A percentile compares a stretch with the other conserved stretches of the same genome.
phyloP scores from a whole-genome alignment of 345 rosid species.

The Anastatica hierochuntica region DNA sequence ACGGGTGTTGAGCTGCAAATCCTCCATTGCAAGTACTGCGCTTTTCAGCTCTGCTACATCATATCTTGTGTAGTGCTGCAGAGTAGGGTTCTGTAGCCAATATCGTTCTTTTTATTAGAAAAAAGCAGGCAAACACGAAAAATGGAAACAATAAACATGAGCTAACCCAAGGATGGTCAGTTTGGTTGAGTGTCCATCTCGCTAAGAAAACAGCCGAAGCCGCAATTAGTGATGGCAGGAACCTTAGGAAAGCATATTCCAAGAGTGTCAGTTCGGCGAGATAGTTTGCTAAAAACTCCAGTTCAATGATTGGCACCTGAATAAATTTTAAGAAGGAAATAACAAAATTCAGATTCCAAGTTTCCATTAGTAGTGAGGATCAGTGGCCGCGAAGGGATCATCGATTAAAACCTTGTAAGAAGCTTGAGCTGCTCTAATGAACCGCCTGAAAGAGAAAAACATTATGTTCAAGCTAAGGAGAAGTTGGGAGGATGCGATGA shows the following conservation, averaged over 20 bases:
- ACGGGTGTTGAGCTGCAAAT: constrained; percentile 55
- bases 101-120: constrained; percentile 11
- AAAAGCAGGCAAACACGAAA: neutral
- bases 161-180: constrained; percentile 90
- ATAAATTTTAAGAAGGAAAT: neutral
- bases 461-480: neutral
- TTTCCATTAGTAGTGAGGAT: neutral
- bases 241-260: constrained; percentile 64
- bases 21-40: constrained; percentile 69
- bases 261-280: constrained; percentile 75
- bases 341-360: constrained; percentile 6
- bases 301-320: constrained; percentile 51
- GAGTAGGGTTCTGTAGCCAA: constrained; percentile 62
- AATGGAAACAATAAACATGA: constrained; percentile 4
- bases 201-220: constrained; percentile 93
- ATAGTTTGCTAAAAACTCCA: constrained; percentile 80
- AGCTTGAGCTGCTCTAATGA: constrained; percentile 73
- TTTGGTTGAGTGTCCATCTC: constrained; percentile 72
- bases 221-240: constrained; percentile 68
- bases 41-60: constrained; percentile 47
- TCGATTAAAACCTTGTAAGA: constrained; percentile 41
- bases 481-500: constrained; percentile 3
- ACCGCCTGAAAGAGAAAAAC: constrained; percentile 53
- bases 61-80: constrained; percentile 81
- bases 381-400: constrained; percentile 1